phyloP scores from a whole-genome alignment of 345 rosid species.

The Salix dunnii region DNA sequence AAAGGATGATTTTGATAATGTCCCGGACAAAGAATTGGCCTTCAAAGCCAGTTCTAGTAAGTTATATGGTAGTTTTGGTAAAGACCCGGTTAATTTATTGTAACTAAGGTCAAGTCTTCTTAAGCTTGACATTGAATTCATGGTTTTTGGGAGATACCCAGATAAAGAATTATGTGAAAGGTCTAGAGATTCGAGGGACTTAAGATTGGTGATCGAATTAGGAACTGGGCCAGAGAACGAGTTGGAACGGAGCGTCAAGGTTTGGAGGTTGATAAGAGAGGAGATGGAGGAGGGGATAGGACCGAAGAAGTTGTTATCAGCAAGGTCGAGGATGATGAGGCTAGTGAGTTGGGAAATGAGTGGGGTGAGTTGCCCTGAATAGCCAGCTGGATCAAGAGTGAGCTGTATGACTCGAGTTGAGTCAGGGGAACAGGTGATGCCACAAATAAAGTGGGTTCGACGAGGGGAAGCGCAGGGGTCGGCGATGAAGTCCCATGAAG shows the following conservation, averaged over 20 bases:
- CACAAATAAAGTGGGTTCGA: conserved; percentile 62
- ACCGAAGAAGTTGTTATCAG: conserved; percentile 70
- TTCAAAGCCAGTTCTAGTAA: conserved; percentile 62
- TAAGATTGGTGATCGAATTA: conserved; percentile 36
- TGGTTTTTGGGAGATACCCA: conserved; percentile 51
- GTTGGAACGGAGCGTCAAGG: conserved; percentile 62
- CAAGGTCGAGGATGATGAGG: conserved; percentile 60
- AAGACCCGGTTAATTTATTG: conserved; percentile 60
- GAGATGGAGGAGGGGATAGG: conserved; percentile 58
- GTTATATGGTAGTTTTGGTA: conserved; percentile 59
- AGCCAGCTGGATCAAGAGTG: conserved; percentile 78
- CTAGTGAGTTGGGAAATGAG: conserved; percentile 49
- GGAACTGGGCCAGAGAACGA: conserved; percentile 66
- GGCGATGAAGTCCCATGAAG: conserved; percentile 62
- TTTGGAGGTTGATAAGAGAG: conserved; percentile 49
- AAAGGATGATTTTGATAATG: conserved; percentile 44
- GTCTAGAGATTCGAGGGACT: conserved; percentile 51
- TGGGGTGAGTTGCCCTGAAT: conserved; percentile 68
- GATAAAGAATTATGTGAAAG: conserved; percentile 60
- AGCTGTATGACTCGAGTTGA: conserved; percentile 48
- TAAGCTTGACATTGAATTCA: conserved; percentile 37
- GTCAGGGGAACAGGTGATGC: conserved; percentile 57
- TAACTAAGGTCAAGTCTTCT: conserved; percentile 69
- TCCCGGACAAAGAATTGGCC: conserved; percentile 65
- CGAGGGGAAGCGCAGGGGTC: conserved; percentile 73